A percentile compares a stretch with the other conserved stretches of the same genome.
These are phyloP conservation scores for Cladosporium colombiae DNA, from an alignment of 2,329 filamentous ascomycete species.

Conservation along the genomic window DNA sequence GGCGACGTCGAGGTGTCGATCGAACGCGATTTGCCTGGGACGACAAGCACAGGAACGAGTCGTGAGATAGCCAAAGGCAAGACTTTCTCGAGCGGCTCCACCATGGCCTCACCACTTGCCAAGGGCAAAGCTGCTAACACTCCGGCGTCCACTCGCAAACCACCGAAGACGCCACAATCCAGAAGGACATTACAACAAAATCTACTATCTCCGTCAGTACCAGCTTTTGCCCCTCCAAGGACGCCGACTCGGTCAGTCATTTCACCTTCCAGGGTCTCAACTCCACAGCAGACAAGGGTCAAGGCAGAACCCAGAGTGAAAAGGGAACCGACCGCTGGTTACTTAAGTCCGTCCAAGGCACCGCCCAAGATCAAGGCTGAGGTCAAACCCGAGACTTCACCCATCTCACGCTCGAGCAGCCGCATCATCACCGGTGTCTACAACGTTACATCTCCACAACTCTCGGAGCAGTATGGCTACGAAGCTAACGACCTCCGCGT, in stretches of 20 bases:
- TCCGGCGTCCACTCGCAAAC: slow-evolving; percentile 10
- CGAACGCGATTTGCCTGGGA: slow-evolving; percentile 24
- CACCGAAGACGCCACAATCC: slow-evolving; percentile 16
- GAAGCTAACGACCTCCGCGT: slow-evolving; percentile 35
- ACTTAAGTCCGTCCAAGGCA: neutral
- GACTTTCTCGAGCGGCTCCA: neutral
- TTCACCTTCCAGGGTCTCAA: neutral
- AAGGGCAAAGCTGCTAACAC: slow-evolving; percentile 22
- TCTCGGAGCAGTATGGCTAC: slow-evolving; percentile 25
- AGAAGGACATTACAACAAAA: neutral
- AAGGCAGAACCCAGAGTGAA: slow-evolving; percentile 18
- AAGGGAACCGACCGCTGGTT: neutral
- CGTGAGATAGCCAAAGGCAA: slow-evolving; percentile 23
- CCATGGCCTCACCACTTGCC: neutral
- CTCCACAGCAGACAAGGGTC: neutral
- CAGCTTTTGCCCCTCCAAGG: neutral
- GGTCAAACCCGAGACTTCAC: slow-evolving; percentile 22
- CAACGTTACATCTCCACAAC: slow-evolving; percentile 36
- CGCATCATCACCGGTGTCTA: slow-evolving; percentile 49
- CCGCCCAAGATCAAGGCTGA: slow-evolving; percentile 20
- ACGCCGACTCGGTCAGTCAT: neutral
- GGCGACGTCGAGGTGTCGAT: slow-evolving; percentile 31
- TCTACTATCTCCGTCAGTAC: neutral
- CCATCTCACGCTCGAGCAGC: slow-evolving; percentile 17
- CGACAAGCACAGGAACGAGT: neutral